Evolutionary conservation across 306 rosid species (phyloP).

Genomic region (Geum urbanum): DNA sequence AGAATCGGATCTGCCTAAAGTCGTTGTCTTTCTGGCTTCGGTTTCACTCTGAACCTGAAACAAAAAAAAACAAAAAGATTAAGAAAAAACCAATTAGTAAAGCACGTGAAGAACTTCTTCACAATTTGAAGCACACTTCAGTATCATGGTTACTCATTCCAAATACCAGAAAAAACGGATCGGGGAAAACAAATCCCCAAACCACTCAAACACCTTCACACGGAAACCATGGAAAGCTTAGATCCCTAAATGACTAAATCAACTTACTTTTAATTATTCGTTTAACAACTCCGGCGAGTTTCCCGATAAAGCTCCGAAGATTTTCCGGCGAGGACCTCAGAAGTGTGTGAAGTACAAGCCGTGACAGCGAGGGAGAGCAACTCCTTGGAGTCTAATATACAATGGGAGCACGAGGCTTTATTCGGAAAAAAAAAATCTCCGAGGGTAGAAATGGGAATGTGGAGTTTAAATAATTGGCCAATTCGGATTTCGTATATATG

Average conservation of each 20-base stretch:
- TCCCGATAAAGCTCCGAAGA: not conserved
- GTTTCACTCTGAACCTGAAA: conserved; percentile 34
- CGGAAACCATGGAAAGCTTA: conserved; percentile 9
- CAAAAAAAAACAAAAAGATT: not conserved
- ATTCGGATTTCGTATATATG: not conserved
- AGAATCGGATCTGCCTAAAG: conserved; percentile 16
- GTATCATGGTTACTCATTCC: conserved; percentile 17
- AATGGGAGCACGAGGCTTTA: not conserved
- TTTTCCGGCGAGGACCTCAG: conserved; percentile 1
- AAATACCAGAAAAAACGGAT: conserved; percentile 35
- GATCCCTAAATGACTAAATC: conserved; percentile 23
- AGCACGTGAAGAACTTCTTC: not conserved
- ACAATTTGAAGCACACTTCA: not conserved
- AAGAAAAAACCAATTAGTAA: not conserved
- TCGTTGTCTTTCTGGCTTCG: conserved; percentile 27
- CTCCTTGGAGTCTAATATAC: conserved; percentile 6
- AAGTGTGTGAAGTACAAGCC: conserved; percentile 6
- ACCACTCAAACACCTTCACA: conserved; percentile 12
- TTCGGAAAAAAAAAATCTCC: conserved; percentile 5
- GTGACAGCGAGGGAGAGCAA: not conserved
- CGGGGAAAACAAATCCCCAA: conserved; percentile 18
- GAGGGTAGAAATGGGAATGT: not conserved
- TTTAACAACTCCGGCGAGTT: not conserved
- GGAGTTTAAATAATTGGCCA: too few species aligned
- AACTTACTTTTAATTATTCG: conserved; percentile 22